Evolutionary conservation across 345 rosid genomes (phyloP).

Genomic region (Mercurialis annua): DNA sequence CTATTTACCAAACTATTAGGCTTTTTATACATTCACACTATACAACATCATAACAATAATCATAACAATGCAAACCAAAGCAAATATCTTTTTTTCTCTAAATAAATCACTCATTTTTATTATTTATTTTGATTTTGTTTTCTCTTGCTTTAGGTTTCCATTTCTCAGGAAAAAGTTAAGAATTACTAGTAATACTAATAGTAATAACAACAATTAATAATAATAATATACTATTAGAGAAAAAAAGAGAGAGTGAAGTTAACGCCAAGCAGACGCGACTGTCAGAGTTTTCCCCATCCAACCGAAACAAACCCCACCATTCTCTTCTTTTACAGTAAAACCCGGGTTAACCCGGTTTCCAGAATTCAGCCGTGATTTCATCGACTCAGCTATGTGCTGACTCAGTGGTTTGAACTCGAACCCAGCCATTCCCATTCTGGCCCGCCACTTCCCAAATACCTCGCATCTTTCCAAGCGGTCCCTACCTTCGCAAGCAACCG

Average conservation of each 20-base stretch:
- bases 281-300: conserved; percentile 88
- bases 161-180: conserved; percentile 40
- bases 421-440: conserved; percentile 95
- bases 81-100: conserved; percentile 22
- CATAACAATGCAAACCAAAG: not conserved
- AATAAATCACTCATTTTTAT: conserved; percentile 40
- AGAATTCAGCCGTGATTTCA: conserved; percentile 45
- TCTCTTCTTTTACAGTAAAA: conserved; percentile 71
- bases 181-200: conserved; percentile 20
- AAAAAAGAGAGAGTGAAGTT: conserved; percentile 30
- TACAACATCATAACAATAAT: not conserved
- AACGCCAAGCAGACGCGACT: conserved; percentile 98
- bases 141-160: conserved; percentile 23
- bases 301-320: conserved; percentile 79
- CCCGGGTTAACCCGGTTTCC: conserved; percentile 57
- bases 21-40: conserved; percentile 12
- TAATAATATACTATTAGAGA: conserved; percentile 11
- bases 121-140: conserved; percentile 29
- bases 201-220: conserved; percentile 35
- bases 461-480: conserved; percentile 89
- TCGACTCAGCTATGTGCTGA: conserved; percentile 49
- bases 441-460: conserved; percentile 94
- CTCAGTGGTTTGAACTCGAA: conserved; percentile 59
- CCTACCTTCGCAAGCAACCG: conserved; percentile 83
- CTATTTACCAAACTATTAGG: not conserved